Percentiles rank a stretch among this genome's conserved stretches.
These are phyloP conservation scores for Saturnispora hagleri DNA, from an alignment of 805 yeast species.

Conservation along the genomic window DNA sequence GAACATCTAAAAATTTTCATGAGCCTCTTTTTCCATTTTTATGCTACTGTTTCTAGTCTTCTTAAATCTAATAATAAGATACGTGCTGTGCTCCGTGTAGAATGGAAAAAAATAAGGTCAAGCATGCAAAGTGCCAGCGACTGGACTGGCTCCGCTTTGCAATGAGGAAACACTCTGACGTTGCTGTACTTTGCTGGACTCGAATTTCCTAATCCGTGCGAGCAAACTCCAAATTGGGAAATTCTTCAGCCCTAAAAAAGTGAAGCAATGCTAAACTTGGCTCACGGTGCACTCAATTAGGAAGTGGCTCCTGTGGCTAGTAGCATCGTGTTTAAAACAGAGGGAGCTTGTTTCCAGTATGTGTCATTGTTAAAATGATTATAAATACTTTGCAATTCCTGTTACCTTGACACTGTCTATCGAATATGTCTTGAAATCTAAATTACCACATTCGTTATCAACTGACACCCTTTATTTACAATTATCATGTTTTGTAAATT, in stretches of 20 bases:
- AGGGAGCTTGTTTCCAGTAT: background rate
- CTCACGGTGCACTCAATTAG: background rate
- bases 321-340: background rate
- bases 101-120: too few species aligned
- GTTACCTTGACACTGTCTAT: background rate
- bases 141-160: background rate
- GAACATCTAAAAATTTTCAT: too few species aligned
- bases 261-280: background rate
- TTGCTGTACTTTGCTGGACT: background rate
- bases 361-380: background rate
- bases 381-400: background rate
- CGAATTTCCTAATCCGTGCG: background rate
- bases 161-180: background rate
- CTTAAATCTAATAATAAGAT: too few species aligned
- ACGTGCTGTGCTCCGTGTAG: too few species aligned
- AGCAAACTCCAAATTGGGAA: background rate
- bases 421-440: background rate
- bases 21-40: too few species aligned
- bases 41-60: too few species aligned
- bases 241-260: background rate
- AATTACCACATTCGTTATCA: background rate
- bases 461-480: background rate
- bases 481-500: constrained; percentile 3
- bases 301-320: background rate
- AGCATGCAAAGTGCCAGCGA: background rate